Conservation (phyloP, 1,139 yeast genomes). For the Hansenula lynferdii region DNA sequence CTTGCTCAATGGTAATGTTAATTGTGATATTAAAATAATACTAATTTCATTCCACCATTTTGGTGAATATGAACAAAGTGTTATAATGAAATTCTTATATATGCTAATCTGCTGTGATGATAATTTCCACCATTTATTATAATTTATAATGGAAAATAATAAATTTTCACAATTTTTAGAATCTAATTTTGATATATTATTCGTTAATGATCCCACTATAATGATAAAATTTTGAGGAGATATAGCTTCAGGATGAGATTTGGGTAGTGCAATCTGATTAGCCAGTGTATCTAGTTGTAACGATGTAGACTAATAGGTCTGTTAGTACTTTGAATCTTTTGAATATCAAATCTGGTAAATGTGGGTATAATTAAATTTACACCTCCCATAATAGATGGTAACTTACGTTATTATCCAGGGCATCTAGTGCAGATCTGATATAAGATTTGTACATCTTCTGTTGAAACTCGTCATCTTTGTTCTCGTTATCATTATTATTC, state of each 20-base stretch:
- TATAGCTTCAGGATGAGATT: conserved; percentile 36
- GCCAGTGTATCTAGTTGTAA: conserved; percentile 41
- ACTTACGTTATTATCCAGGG: conserved; percentile 53
- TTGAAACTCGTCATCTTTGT: conserved; percentile 16
- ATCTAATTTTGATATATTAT: conserved; percentile 46
- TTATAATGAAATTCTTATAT: conserved; percentile 67
- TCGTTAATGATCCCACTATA: conserved; percentile 41
- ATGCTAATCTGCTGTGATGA: conserved; percentile 36
- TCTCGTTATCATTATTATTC: neutral
- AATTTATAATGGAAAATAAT: conserved; percentile 44
- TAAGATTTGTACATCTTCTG: conserved; percentile 57
- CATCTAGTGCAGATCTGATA: conserved; percentile 65
- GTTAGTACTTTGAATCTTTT: conserved; percentile 16
- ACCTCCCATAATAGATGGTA: too few species aligned
- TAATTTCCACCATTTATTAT: conserved; percentile 54
- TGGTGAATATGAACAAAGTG: conserved; percentile 81
- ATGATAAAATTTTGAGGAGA: conserved; percentile 36
- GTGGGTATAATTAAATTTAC: too few species aligned
- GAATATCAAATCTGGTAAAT: neutral
- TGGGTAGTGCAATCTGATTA: conserved; percentile 38
- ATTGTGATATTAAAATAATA: conserved; percentile 56
- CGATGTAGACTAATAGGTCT: conserved; percentile 28
- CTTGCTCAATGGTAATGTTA: conserved; percentile 30
- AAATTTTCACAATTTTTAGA: conserved; percentile 36
- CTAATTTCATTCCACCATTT: conserved; percentile 88